These are phyloP conservation scores for Lentinula detonsa DNA, from an alignment of 768 basidiomycete species.

Conservation along the genomic window DNA sequence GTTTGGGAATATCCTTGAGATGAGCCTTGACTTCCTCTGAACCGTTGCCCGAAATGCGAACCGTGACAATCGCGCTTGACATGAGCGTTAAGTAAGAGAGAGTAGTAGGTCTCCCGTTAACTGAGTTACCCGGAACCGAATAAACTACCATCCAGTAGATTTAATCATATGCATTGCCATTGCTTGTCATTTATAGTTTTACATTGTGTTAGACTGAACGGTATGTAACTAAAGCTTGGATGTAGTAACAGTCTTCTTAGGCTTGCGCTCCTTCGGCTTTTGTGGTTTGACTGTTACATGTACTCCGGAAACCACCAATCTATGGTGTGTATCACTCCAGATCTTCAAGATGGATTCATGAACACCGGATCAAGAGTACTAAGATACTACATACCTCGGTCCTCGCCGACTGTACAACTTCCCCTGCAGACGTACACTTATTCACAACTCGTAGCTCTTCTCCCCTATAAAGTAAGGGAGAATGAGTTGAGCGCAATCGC, in stretches of 20 bases:
- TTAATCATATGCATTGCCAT: too few relatives aligned
- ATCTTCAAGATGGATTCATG: slow-evolving; percentile 17
- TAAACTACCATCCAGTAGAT: too few relatives aligned
- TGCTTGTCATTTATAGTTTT: too few relatives aligned
- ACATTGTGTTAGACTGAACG: neutral
- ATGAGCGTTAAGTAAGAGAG: neutral
- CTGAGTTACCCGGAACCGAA: neutral
- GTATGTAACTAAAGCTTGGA: neutral
- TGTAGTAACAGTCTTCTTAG: neutral
- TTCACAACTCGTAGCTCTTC: slow-evolving; percentile 25
- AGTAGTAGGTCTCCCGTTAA: neutral
- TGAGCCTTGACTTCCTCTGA: neutral
- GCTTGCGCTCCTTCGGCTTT: neutral
- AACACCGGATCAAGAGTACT: neutral
- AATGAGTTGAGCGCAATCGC: neutral
- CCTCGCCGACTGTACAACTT: slow-evolving; percentile 21
- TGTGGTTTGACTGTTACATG: slow-evolving; percentile 26
- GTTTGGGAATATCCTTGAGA: neutral
- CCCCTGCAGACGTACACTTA: slow-evolving; percentile 25
- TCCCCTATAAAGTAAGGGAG: slow-evolving; percentile 12
- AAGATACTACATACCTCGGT: slow-evolving; percentile 20
- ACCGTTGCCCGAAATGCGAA: neutral
- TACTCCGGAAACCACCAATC: slow-evolving; percentile 24
- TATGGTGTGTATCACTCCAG: slow-evolving; percentile 24
- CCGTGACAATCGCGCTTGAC: neutral